Conservation (phyloP, 2,329 filamentous ascomycete species). For the Fusarium devonianum region DNA sequence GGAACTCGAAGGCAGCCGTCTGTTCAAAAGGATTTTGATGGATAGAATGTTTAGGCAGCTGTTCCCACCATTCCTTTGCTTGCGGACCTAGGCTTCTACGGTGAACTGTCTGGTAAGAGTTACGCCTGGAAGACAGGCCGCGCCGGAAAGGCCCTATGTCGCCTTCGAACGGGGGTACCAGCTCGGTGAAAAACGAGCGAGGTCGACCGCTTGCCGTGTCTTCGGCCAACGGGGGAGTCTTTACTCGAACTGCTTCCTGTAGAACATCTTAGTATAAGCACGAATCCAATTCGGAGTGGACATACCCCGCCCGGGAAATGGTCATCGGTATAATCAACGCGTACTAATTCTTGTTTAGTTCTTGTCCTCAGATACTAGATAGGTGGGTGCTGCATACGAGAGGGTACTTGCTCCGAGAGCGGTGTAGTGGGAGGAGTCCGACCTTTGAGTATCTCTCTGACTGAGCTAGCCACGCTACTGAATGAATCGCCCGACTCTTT, state of each 20-base stretch:
- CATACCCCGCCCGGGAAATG: conserved; percentile 49
- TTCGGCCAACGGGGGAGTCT: conserved; percentile 55
- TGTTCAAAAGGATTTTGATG: conserved; percentile 30
- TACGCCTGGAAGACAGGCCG: conserved; percentile 9
- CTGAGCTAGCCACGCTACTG: conserved; percentile 52
- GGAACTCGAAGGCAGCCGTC: conserved; percentile 52
- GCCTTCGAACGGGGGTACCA: conserved; percentile 42
- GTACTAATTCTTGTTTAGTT: conserved; percentile 21
- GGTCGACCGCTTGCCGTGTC: conserved; percentile 47
- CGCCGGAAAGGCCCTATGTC: neutral
- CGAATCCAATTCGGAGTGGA: neutral
- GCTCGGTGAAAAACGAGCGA: conserved; percentile 54
- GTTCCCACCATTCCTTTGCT: conserved; percentile 50
- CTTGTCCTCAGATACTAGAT: too few relatives aligned
- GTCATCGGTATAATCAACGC: conserved; percentile 11
- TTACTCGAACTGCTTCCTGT: conserved; percentile 58
- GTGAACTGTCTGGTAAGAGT: conserved; percentile 30
- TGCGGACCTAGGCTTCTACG: conserved; percentile 36
- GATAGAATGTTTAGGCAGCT: conserved; percentile 33
- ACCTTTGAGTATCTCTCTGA: conserved; percentile 50
- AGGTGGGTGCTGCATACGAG: too few relatives aligned
- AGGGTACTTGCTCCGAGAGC: conserved; percentile 18
- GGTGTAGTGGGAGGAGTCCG: conserved; percentile 46
- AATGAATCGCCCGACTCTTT: conserved; percentile 50
- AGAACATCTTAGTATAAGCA: conserved; percentile 14